Conservation (phyloP, 306 rosid genomes). For the peach (Prunus persica) region DNA sequence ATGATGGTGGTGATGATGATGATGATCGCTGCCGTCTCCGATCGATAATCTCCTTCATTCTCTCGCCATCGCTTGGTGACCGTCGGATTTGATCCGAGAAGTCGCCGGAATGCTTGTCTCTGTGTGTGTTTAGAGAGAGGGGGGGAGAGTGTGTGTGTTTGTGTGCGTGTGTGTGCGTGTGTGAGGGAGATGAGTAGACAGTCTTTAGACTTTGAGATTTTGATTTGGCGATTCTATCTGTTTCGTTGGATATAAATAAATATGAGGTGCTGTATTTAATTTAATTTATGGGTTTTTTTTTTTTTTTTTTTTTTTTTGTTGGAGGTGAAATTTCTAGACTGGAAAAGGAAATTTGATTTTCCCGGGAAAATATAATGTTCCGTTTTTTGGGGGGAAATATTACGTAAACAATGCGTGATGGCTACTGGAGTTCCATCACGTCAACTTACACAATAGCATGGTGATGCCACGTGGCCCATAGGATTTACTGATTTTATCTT, state of each 20-base stretch:
- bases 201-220: slow-evolving; percentile 5
- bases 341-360: background rate
- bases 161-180: background rate
- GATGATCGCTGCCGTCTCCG: slow-evolving; percentile 19
- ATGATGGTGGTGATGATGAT: slow-evolving; percentile 23
- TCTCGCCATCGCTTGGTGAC: slow-evolving; percentile 35
- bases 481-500: background rate
- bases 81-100: slow-evolving; percentile 19
- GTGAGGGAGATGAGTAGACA: background rate
- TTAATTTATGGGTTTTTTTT: background rate
- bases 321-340: background rate
- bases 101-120: slow-evolving; percentile 26
- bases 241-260: slow-evolving; percentile 66
- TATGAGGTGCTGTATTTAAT: slow-evolving; percentile 22
- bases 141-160: slow-evolving; percentile 2
- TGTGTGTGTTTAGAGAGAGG: background rate
- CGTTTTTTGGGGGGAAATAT: slow-evolving; percentile 12
- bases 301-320: background rate
- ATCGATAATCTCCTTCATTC: slow-evolving; percentile 43
- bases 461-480: slow-evolving; percentile 16
- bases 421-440: background rate
- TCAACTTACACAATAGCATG: background rate
- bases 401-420: slow-evolving; percentile 9
- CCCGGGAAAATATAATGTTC: slow-evolving; percentile 10
- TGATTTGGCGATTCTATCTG: slow-evolving; percentile 28